A percentile compares a stretch with the other conserved stretches of the same genome.
phyloP scores from a whole-genome alignment of 257 asterid genomes.

The Fraxinus cuspidata region DNA sequence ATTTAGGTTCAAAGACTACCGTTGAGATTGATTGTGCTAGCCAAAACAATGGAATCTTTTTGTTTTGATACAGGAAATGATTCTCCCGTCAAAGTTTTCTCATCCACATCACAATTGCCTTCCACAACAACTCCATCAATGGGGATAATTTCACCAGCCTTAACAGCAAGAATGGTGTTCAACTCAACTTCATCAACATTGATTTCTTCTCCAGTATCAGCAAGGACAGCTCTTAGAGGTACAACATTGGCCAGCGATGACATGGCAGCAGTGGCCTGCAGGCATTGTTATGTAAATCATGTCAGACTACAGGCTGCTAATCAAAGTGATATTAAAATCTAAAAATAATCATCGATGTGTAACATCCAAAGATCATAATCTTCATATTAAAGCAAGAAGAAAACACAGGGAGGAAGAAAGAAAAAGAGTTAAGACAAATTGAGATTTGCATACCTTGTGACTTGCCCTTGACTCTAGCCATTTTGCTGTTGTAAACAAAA shows the following conservation, averaged over 20 bases:
- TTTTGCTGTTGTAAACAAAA: conserved; percentile 72
- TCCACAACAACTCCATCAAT: conserved; percentile 78
- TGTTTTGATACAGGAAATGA: conserved; percentile 81
- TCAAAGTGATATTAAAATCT: too few relatives aligned
- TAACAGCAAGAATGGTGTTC: conserved; percentile 67
- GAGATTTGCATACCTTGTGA: conserved; percentile 56
- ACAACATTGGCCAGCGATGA: conserved; percentile 68
- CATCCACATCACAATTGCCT: conserved; percentile 85
- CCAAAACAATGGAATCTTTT: conserved; percentile 74
- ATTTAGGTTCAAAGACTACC: conserved; percentile 39
- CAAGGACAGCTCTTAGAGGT: conserved; percentile 75
- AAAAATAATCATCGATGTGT: too few relatives aligned
- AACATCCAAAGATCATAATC: not conserved
- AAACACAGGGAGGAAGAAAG: too few relatives aligned
- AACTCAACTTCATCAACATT: conserved; percentile 66
- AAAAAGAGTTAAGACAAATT: too few relatives aligned
- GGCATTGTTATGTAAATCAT: too few relatives aligned
- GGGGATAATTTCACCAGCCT: conserved; percentile 77
- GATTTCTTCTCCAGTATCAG: conserved; percentile 71
- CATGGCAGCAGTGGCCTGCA: conserved; percentile 63
- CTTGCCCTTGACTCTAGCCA: conserved; percentile 90
- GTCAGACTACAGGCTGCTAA: too few relatives aligned
- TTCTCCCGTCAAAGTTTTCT: conserved; percentile 78
- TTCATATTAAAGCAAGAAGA: too few relatives aligned
- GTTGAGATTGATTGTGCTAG: conserved; percentile 79